These are phyloP conservation scores for Aureobasidium leucospermi DNA, from an alignment of 2,329 filamentous ascomycete genomes.

Conservation along the genomic window DNA sequence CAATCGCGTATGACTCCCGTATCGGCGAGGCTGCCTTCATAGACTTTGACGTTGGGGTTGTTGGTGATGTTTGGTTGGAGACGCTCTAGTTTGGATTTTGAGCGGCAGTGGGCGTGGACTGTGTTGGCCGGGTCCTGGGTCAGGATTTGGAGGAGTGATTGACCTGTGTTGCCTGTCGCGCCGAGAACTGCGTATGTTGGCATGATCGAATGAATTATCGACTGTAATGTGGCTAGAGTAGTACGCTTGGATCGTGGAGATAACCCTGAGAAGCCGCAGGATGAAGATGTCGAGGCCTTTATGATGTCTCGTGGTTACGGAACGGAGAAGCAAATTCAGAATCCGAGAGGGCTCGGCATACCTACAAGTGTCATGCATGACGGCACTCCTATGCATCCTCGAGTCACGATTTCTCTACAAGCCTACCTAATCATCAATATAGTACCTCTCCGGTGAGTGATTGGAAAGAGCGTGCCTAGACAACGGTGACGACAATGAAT, in stretches of 20 bases:
- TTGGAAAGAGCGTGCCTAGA: no score
- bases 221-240: background rate
- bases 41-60: constrained; percentile 33
- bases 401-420: no score
- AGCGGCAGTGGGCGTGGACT: constrained; percentile 40
- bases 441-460: no score
- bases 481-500: background rate
- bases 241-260: background rate
- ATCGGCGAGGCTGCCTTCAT: constrained; percentile 37
- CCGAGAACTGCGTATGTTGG: constrained; percentile 17
- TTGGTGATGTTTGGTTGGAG: constrained; percentile 27
- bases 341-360: background rate
- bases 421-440: no score
- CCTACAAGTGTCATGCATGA: background rate
- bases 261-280: background rate
- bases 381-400: background rate
- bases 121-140: constrained; percentile 24
- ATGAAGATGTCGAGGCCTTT: background rate
- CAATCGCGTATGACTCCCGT: constrained; percentile 30
- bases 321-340: background rate
- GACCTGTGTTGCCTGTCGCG: constrained; percentile 34
- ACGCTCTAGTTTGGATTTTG: constrained; percentile 30
- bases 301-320: background rate
- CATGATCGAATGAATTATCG: background rate
- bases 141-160: constrained; percentile 34